Percentiles rank a stretch among this genome's conserved stretches.
These are phyloP conservation scores for Lichenothelia convexa DNA, from an alignment of 495 filamentous ascomycete genomes.

Conservation along the genomic window DNA sequence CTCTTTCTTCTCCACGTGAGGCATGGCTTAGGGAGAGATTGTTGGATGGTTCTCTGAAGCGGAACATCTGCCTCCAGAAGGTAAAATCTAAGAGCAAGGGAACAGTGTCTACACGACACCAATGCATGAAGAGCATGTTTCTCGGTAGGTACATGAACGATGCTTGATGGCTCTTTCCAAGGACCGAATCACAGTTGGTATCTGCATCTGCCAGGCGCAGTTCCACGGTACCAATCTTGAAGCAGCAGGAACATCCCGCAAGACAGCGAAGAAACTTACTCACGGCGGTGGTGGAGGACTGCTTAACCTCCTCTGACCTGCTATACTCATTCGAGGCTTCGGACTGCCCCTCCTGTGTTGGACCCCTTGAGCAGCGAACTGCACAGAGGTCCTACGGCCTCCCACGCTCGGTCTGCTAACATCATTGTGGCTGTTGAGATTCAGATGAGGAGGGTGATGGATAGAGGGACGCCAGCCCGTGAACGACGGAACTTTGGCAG, in stretches of 20 bases:
- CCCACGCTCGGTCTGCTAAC: too few relatives aligned
- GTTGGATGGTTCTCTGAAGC: neutral
- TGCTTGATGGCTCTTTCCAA: neutral
- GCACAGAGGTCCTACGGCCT: neutral
- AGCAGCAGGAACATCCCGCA: neutral
- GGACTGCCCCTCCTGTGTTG: neutral
- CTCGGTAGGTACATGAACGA: neutral
- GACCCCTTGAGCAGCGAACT: neutral
- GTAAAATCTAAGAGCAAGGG: neutral
- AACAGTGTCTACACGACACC: neutral
- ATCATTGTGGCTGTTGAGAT: too few relatives aligned
- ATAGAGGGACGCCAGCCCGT: too few relatives aligned
- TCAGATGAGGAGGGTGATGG: too few relatives aligned
- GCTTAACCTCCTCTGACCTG: neutral
- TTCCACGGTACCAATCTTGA: neutral
- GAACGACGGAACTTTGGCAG: too few relatives aligned
- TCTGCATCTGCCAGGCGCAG: neutral
- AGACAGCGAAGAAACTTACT: constrained; percentile 1
- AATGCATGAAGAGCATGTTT: neutral
- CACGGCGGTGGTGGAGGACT: constrained; percentile 1
- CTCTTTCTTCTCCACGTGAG: neutral
- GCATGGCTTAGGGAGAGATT: neutral
- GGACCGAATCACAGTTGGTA: neutral
- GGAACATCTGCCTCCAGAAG: neutral
- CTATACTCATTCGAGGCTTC: neutral